Evolutionary conservation across 1,139 yeast species (phyloP).

Genomic region (Lodderomyces parapsilosis): DNA sequence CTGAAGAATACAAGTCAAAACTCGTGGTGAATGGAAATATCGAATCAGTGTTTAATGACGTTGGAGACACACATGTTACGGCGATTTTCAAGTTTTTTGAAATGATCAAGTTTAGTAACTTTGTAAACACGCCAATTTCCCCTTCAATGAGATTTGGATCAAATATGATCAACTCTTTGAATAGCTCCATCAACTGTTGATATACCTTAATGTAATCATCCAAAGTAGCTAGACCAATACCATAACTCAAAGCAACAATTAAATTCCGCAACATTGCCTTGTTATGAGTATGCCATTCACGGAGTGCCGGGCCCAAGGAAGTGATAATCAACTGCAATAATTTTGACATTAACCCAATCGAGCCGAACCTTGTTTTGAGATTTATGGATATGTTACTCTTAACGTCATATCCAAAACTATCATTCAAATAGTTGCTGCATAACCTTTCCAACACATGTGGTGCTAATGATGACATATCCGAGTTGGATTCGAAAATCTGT

Average conservation of each 20-base stretch:
- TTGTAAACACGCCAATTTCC: slow-evolving; percentile 30
- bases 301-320: slow-evolving; percentile 39
- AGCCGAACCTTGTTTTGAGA: slow-evolving; percentile 28
- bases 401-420: slow-evolving; percentile 47
- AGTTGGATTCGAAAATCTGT: slow-evolving; percentile 54
- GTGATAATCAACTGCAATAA: slow-evolving; percentile 35
- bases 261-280: slow-evolving; percentile 28
- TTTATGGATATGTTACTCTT: slow-evolving; percentile 26
- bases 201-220: slow-evolving; percentile 29
- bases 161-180: slow-evolving; percentile 42
- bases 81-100: slow-evolving; percentile 41
- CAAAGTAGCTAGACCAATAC: slow-evolving; percentile 32
- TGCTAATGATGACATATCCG: slow-evolving; percentile 49
- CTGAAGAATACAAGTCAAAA: slow-evolving; percentile 32
- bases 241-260: slow-evolving; percentile 30
- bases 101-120: slow-evolving; percentile 31
- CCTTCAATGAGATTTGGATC: slow-evolving; percentile 37
- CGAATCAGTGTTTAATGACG: slow-evolving; percentile 33
- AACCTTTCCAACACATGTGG: slow-evolving; percentile 46
- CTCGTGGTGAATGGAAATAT: slow-evolving; percentile 44
- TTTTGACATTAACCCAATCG: slow-evolving; percentile 23
- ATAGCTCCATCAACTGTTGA: slow-evolving; percentile 26
- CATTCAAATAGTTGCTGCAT: slow-evolving; percentile 45
- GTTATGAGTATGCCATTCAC: slow-evolving; percentile 21
- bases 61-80: slow-evolving; percentile 31